Base-by-base conservation (phyloP, 306 rosid genomes). In the Abrus pulchellus region DNA sequence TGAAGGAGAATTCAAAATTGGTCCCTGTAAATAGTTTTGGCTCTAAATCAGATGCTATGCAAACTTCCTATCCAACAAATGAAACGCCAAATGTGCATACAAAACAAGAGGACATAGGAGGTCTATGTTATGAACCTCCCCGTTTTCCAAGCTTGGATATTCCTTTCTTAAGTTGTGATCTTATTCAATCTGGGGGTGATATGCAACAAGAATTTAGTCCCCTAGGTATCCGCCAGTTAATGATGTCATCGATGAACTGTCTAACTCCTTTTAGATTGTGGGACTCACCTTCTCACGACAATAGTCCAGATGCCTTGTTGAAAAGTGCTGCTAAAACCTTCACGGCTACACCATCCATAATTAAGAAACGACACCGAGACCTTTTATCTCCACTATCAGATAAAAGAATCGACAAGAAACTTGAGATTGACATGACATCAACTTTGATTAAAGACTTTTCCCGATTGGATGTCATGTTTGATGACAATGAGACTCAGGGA, bases 201-300 rank as follows among this genome's bases (percentile, higher is more conserved):
- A 88, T 89, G 91, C 99, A 90, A 83, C 99, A 96, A 88, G 99
- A 96, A 55, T 96, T 92, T 76, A 96, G 99, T 83, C 99, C 99
- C 7, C 90, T 96, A 2, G 99, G 99, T 68, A 96, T 96, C 66
- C 98, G 99, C 69, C 97, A 89, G 86, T 89, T 93, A 49, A 89
- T 90, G 97, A 89, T 92, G 94, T 86, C 98, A 64, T 93, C 98
- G 72, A 85, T 88, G 92, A 93, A 92, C 88, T 89, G 93, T 81
- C 93, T 90, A 32, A 89, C 98, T 73, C 98, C 99, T 73, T 90
- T 88, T 80, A 96, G 90, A 89, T 77, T 92, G 79, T 96, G 98
- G 97, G 97, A 93, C 71, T 93, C 98, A 1, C 99, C 99, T 69
- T 81, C 93, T 76, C 90, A 71, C 5, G 90, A 85, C 30, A 56